Base-by-base conservation (phyloP, 305 asterid species). In the Vinca major region DNA sequence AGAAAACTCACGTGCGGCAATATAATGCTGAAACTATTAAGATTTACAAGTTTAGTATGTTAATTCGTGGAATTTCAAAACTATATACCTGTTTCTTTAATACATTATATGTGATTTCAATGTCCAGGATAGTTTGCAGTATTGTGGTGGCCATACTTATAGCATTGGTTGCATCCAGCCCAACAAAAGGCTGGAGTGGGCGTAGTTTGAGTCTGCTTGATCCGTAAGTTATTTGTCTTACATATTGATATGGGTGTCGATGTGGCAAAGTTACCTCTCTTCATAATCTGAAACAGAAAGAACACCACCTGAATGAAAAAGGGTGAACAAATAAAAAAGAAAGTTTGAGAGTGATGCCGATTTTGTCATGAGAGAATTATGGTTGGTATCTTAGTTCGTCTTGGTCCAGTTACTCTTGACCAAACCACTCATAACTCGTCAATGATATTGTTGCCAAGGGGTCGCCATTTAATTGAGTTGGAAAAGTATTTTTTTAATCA, bases 161-260 rank as follows among this genome's bases (percentile, higher is more conserved):
- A 67, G 99, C 99, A 74, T 33, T 93, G 81, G 96, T 91, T 73
- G 97, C 99, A 80, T 91, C 99, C 71, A 91, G 99, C 85, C 99
- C 99, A 75, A 93, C 99, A 20, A 84, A 80, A 82, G 99, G 99
- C 71, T 93, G 99, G 99, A 93, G 99, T 73, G 99, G 99, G 67
- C 81, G 99, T 75, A 93, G 99, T 75, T 82, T 93, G 81, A 93
- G 99, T 79, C 87, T 91, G 78, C 99, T 93, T 58, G 99, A 93
- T 80, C 99, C 97, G 99, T 93, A 78, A 84, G 92, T 80, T 69
- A 73, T 63, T 74, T 68, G 17, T 14, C 39, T 63, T 37, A 61
- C 48, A 37, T 2, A 39, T 61, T 39, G 7, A 37, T 14, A 37
- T 60, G 0, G 5, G 20, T 57, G 26, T 36, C 44, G 1, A 13